Evolutionary conservation across 1,139 yeast genomes (phyloP), one percentile per base, ranked within the genome.

Genomic region (Diutina catenulata): DNA sequence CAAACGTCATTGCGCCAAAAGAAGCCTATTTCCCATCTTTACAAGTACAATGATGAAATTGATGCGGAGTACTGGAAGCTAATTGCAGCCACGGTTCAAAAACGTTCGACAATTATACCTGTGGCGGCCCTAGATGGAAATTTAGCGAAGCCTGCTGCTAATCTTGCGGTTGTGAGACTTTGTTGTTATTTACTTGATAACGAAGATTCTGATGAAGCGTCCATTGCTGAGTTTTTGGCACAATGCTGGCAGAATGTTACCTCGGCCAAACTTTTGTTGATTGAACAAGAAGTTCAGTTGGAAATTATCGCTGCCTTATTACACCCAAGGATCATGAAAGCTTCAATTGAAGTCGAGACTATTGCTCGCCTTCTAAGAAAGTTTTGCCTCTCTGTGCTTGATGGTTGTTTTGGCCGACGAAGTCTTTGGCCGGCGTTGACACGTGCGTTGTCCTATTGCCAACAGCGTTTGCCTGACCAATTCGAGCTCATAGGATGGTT

Each of bases 201-300:
- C 8, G 52, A 47, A 10, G 11, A 43, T 2, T 40, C 44, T 7
- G 35, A 42, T 15, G 31, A 43, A n/a, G 44, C 47, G 0, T 40
- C 40, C 5, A 35, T 41, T 4, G n/a, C 42, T 20, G 37, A 42
- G 21, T 37, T 43, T 13, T 45, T 69, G 33, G 51, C 62, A 7
- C 53, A 54, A 80, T 16, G 20, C 21, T 83, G 94, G 93, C 59
- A 59, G 5, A 68, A 67, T 20, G 50, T 84, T 18, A 64, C 65
- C n/a, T 65, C 71, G 1, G 78, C 76, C 9, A 62, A 94, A 40
- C 60, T 86, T 33, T 72, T 78, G 36, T 62, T 84, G 39, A 71
- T 71, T 40, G 93, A 84, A 46, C 70, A 76, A 41, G 66, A 64
- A 9, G 60, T 84, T 29, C 95, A 86, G 45, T 50, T 72, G 14